These are phyloP conservation scores for Cryptococcus floricola DNA, from an alignment of 1,284 basidiomycete genomes.

Conservation along the genomic window DNA sequence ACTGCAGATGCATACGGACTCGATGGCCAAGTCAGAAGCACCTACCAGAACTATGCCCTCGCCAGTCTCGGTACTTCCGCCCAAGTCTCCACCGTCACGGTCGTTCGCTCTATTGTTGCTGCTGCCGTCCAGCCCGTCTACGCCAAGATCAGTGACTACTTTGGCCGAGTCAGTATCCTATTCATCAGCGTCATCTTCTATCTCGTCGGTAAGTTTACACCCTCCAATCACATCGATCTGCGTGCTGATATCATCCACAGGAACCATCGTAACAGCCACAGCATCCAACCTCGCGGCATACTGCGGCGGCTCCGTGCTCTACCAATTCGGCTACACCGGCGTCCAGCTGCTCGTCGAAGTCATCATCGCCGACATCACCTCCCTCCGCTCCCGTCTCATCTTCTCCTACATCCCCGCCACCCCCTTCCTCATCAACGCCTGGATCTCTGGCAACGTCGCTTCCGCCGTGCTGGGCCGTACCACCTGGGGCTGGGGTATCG, in stretches of 20 bases:
- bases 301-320: conserved; percentile 44
- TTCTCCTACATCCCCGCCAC: conserved; percentile 50
- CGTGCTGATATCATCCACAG: conserved; percentile 3
- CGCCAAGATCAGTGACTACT: conserved; percentile 46
- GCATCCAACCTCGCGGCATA: conserved; percentile 38
- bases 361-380: conserved; percentile 50
- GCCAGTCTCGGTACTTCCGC: conserved; percentile 19
- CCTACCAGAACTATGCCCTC: conserved; percentile 24
- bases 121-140: conserved; percentile 39
- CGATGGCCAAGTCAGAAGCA: conserved; percentile 46
- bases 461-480: conserved; percentile 31
- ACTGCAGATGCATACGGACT: conserved; percentile 34
- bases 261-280: conserved; percentile 47
- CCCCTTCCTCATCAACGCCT: conserved; percentile 49
- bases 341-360: conserved; percentile 42
- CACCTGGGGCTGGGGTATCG: conserved; percentile 43
- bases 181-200: conserved; percentile 45
- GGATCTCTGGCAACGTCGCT: conserved; percentile 47
- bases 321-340: conserved; percentile 42
- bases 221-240: not conserved
- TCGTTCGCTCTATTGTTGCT: conserved; percentile 38
- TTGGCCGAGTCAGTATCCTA: conserved; percentile 48
- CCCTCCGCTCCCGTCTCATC: conserved; percentile 48
- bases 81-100: conserved; percentile 42
- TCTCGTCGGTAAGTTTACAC: conserved; percentile 27